phyloP scores from a whole-genome alignment of 129 eudicot genomes.

The Pittosporum tobira region DNA sequence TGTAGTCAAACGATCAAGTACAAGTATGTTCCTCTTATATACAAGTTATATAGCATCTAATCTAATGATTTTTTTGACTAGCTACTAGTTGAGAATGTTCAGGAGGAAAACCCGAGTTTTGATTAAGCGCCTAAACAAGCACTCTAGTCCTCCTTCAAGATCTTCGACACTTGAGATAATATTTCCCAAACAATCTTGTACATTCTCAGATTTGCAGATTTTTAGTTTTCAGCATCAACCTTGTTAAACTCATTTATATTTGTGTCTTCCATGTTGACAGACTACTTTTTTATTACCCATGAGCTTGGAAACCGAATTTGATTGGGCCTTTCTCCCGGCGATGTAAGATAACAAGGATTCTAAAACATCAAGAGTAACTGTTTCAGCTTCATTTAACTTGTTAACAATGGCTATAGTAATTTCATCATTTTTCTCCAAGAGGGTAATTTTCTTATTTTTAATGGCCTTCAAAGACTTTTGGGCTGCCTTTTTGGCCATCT shows the following conservation, averaged over 20 bases:
- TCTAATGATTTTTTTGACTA: no score
- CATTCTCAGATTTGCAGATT: neutral
- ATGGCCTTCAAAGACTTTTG: conserved; percentile 4
- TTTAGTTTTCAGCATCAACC: neutral
- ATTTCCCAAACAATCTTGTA: neutral
- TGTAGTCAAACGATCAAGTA: no score
- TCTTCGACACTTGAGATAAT: conserved; percentile 6
- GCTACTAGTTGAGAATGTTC: conserved; percentile 15
- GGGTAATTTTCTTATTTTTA: neutral
- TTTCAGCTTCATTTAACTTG: conserved; percentile 15
- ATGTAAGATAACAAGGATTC: conserved; percentile 13
- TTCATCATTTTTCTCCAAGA: neutral
- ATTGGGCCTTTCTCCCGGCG: neutral
- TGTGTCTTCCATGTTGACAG: no score
- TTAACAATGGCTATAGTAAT: conserved; percentile 1
- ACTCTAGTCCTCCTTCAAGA: conserved; percentile 14
- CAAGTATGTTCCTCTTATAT: no score
- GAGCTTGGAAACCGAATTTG: conserved; percentile 1
- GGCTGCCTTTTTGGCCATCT: conserved; percentile 12
- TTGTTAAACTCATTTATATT: neutral
- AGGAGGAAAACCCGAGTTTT: conserved; percentile 15
- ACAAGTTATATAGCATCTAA: no score
- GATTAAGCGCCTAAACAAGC: conserved; percentile 13
- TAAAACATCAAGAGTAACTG: conserved; percentile 2
- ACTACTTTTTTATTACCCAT: neutral